Conservation (phyloP, 352 stramenopile species). For the Aphanomyces stellatus region DNA sequence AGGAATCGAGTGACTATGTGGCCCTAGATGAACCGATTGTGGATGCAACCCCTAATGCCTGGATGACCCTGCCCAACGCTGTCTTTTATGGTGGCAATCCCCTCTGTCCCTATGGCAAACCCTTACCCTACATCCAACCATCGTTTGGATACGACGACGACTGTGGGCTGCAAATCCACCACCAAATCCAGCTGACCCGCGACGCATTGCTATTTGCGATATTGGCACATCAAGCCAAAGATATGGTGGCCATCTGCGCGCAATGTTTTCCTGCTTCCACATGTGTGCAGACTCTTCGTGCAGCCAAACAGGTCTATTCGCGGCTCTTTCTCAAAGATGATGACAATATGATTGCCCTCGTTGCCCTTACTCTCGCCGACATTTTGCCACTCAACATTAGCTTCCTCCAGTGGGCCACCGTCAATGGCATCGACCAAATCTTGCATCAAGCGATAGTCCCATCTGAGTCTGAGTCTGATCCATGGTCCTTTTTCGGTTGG, state of each 20-base stretch:
- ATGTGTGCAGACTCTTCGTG: neutral
- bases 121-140: neutral
- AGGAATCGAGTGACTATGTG: neutral
- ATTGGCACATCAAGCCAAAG: neutral
- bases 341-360: neutral
- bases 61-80: neutral
- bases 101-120: neutral
- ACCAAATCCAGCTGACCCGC: neutral
- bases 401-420: neutral
- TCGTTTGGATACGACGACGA: constrained; percentile 9
- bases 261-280: neutral
- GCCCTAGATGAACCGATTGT: neutral
- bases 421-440: neutral
- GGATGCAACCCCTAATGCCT: neutral
- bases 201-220: neutral
- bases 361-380: neutral
- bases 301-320: neutral
- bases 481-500: neutral
- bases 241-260: neutral
- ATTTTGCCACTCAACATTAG: neutral
- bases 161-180: neutral
- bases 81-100: neutral
- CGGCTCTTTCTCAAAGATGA: neutral
- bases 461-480: neutral
- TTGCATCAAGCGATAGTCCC: neutral